Evolutionary conservation across 371 early-diverging fungal genomes (phyloP), one percentile per base, ranked within the genome.

Genomic region (Saksenaea vasiformis): DNA sequence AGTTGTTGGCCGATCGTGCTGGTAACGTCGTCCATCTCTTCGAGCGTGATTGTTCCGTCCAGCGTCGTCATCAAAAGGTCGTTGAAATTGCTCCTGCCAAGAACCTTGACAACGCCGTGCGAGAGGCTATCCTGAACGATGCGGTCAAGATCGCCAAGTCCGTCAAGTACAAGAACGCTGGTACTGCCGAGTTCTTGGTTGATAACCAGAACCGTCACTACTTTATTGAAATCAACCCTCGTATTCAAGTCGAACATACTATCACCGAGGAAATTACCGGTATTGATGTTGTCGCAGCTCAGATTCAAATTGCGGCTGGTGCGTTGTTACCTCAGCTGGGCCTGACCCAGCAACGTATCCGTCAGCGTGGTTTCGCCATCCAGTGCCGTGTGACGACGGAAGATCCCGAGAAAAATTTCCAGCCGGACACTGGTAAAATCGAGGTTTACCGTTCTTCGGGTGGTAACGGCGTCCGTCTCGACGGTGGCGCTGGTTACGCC

Each of bases 1-100:
- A 96, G 80, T 67, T 96, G 4, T 79, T 96, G 56, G 97, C 93
- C 51, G 99, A 98, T 77, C 85, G 85, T 47, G 80, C 85, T 15
- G 98, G 95, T 54, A 94, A 93, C 72, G 91, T 94, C 11, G 85
- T 96, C 39, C 95, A 95, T 68, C 76, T 96, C 56, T 95, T 85
- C 72, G 97, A 95, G 74, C 89, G 99, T 69, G 99, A 99, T 82
- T 99, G 99, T 77, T 96, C 97, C 1, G 93, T 98, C 35, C 98
- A 99, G 83, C 89, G 99, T 67, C 90, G 98, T 63, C 95, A 98
- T 75, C 98, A 99, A 74, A 99, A 99, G 80, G 94, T 98, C 0
- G 91, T 98, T 34, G 98, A 98, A 73, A 91, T 94, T 66, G 96
- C 93, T 0, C 97, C 97, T 9, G 91, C 95, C 22, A 84, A 90